Evolutionary conservation across 2,329 filamentous ascomycete genomes (phyloP), one percentile per base, ranked within the genome.

Genomic region (Myriosclerotinia scirpicola): DNA sequence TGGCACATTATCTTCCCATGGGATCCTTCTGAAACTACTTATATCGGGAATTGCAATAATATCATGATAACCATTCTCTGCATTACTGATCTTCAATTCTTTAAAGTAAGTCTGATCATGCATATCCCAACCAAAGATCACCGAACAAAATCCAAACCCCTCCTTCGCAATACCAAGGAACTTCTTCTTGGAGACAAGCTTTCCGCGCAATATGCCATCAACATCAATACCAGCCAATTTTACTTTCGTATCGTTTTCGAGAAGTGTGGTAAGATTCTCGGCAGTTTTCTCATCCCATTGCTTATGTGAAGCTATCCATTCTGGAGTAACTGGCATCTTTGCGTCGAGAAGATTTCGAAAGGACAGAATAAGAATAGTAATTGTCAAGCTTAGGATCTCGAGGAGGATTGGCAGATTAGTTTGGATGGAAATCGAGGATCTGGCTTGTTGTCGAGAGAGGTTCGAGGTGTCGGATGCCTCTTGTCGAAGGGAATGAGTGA

Each of bases 41-140:
- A 97, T 80, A 75, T 97, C 93, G 0, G 93, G 89, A 48, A 94
- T 81, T 17, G 93, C 93, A 61, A 96, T 84, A 54, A 97, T 80
- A 77, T 97, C 93, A 71, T 89, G 86, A 79, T 96, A 97, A 54
- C 93, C 93, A 77, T 96, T 97, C 75, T 92, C 89, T 72, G 91
- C 90, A 80, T 96, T 97, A 79, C 91, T 95, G 77, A 97, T 90
- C 75, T 86, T 85, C 70, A 97, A 85, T 79, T 97, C 93, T 73
- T 85, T 87, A 77, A 91, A 89, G 78, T 97, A 97, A 14, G 92
- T 96, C 81, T 87, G 84, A 76, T 97, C 93, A 79, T 97, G 93
- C 92, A 97, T 96, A 79, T 97, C 93, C 93, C 93, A 97, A 77
- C 93, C 93, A 75, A 96, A 97, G 71, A 97, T 87, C 72, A 97